Evolutionary conservation across 495 filamentous ascomycete species (phyloP), one percentile per base, ranked within the genome.

Genomic region (Penicillium alfredii): DNA sequence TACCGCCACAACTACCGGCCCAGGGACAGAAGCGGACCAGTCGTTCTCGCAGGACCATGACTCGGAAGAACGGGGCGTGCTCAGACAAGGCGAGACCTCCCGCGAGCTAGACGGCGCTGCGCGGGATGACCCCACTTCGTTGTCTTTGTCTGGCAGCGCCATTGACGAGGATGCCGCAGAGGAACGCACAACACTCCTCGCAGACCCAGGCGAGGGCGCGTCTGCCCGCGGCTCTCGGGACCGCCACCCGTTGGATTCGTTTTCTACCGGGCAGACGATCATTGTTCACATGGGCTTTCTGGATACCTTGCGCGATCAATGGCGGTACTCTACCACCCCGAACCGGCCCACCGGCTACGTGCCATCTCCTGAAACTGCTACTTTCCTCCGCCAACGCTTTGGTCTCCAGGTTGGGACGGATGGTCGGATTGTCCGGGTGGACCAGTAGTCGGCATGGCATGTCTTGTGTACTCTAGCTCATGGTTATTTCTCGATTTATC

Each of bases 11-110:
- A 43, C 17, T 8, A 30, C 26, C 1, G 32, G 40, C 9, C 6
- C 40, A 38, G 26, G 21, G 12, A 19, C 40, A 8, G 42, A 26
- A 3, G 25, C 16, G 24, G 29, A 16, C 23, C 8, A 8, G 11
- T n/a, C 2, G 23, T 30, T 43, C 5, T 28, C 53, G 15, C 41
- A 90, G 52, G 84, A 89, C 47, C 72, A 79, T 49, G 87, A 93
- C 58, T 71, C 82, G 1, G 88, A 94, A 58, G 86, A 93, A 56
- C 74, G 81, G n/a, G 86, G 86, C 3, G 60, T 89, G 14, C 55
- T 78, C 15, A 68, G 80, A 42, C 15, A 29, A 35, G 63, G 68
- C 17, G 51, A 54, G 6, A 49, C 54, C 13, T 9, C 23, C 2
- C 8, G 4, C 8, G 23, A 25, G 4, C 8, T 9, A 25, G 66